Percentiles rank a stretch among this genome's conserved stretches.
Evolutionary conservation across 805 yeast genomes (phyloP).

Genomic region (Ogataea haglerorum): DNA sequence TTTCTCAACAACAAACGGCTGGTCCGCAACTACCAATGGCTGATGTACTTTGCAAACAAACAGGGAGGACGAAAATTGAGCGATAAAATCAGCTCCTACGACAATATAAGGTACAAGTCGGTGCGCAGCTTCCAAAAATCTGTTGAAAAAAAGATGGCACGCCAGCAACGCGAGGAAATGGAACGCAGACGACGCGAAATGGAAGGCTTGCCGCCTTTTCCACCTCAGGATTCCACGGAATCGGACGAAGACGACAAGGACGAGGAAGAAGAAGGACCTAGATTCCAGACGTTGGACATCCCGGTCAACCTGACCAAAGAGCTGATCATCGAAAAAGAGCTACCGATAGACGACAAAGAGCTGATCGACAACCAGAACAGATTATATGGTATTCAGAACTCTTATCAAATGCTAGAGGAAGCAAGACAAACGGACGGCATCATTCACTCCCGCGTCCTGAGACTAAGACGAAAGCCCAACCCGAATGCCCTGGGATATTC

Average conservation of each 20-base stretch:
- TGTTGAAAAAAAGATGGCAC: constrained; percentile 20
- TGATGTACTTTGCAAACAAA: constrained; percentile 43
- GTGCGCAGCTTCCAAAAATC: constrained; percentile 31
- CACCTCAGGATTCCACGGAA: constrained; percentile 5
- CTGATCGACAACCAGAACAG: constrained; percentile 34
- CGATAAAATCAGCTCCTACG: constrained; percentile 16
- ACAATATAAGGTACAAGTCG: constrained; percentile 17
- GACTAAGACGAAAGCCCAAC: constrained; percentile 44
- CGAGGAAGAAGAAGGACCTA: constrained; percentile 12
- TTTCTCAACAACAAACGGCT: constrained; percentile 41
- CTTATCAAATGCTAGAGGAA: constrained; percentile 26
- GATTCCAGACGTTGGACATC: constrained; percentile 18
- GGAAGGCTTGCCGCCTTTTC: constrained; percentile 4
- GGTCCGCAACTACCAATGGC: constrained; percentile 46
- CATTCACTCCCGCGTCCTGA: constrained; percentile 37
- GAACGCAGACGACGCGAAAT: constrained; percentile 11
- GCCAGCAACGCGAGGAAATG: constrained; percentile 14
- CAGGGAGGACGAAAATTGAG: constrained; percentile 34
- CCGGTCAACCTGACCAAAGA: constrained; percentile 23
- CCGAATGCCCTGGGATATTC: constrained; percentile 45
- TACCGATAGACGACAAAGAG: constrained; percentile 34
- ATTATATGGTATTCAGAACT: constrained; percentile 24
- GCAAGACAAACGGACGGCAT: constrained; percentile 28
- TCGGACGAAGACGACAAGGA: constrained; percentile 11
- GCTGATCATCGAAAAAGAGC: constrained; percentile 30